Base-by-base conservation (phyloP, 2,329 filamentous ascomycete species). In the Fusarium sp. region DNA sequence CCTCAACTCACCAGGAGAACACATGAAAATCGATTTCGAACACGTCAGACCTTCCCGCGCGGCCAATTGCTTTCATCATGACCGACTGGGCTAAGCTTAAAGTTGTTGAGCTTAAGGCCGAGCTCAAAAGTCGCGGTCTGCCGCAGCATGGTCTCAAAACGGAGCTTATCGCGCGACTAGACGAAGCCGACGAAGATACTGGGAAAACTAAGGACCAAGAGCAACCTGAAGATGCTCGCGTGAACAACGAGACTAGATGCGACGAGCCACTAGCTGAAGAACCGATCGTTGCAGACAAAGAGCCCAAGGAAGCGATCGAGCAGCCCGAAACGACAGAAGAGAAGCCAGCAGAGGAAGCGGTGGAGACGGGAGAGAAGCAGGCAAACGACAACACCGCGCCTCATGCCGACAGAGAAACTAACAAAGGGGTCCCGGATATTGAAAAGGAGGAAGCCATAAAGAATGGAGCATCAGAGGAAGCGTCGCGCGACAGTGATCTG, bases 41-140 rank as follows among this genome's bases (percentile, higher is more conserved):
- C 32, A 65, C 32, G 35, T 46, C 49, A 46, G 61, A 26, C 50
- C 56, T 38, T 52, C 30, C 33, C 57, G 30, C 49, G 48, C 41
- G 53, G 48, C 44, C 67, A 61, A 70, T 73, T 60, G 50, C 60
- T 61, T 56, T 20, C 73, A 81, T 65, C 69, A 87, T 86, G 85
- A 81, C 82, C 55, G 86, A 88, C 73, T 89, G 86, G 83, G 81
- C 80, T 67, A 86, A 83, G 80, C 86, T 91, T 76, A 95, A 93
- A 82, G 93, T 95, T 69, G 85, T 90, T 37, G 91, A 94, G 76
- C 86, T 95, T 64, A 92, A 91, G 80, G 88, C 89, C 26, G 92
- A 94, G 83, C 86, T 95, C 44, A 94, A 93, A 81, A 85, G 85
- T 64, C 88, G 92, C 70, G 90, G 90, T n/a, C 87, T 95, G 41